Conservation (phyloP, 176 grass and related monocot genomes). For the Tillandsia leiboldiana region DNA sequence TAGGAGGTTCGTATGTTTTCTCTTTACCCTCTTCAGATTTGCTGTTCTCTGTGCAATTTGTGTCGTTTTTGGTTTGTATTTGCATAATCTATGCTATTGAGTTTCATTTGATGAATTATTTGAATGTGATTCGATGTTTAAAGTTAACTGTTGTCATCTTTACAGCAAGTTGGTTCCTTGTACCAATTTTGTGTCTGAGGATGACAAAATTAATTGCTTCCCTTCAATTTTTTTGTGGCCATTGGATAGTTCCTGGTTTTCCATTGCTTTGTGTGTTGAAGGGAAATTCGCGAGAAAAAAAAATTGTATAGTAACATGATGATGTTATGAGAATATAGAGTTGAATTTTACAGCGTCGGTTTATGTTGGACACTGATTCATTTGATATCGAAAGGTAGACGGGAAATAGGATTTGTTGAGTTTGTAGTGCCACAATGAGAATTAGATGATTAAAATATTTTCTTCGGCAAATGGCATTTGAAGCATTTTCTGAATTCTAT, state of each 20-base stretch:
- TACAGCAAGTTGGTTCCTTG: constrained; percentile 43
- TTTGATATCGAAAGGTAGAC: too few species aligned
- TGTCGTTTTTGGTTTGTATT: neutral
- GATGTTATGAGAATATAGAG: too few species aligned
- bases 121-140: too few species aligned
- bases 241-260: constrained; percentile 5
- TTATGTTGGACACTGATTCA: too few species aligned
- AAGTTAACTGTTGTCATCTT: constrained; percentile 33
- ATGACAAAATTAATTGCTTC: constrained; percentile 37
- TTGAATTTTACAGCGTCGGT: too few species aligned
- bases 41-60: neutral
- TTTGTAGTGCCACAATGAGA: too few species aligned
- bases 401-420: too few species aligned
- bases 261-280: constrained; percentile 13
- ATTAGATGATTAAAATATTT: too few species aligned
- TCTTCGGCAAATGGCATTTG: too few species aligned
- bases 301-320: too few species aligned
- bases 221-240: constrained; percentile 14
- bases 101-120: neutral
- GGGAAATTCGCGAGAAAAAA: too few species aligned
- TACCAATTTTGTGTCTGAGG: constrained; percentile 55
- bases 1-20: neutral
- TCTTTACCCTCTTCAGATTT: neutral
- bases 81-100: neutral
- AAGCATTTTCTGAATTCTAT: too few species aligned